A percentile compares a stretch with the other conserved stretches of the same genome.
Conservation (phyloP, 75 land plant genomes). For the Pseudotsuga menziesii region DNA sequence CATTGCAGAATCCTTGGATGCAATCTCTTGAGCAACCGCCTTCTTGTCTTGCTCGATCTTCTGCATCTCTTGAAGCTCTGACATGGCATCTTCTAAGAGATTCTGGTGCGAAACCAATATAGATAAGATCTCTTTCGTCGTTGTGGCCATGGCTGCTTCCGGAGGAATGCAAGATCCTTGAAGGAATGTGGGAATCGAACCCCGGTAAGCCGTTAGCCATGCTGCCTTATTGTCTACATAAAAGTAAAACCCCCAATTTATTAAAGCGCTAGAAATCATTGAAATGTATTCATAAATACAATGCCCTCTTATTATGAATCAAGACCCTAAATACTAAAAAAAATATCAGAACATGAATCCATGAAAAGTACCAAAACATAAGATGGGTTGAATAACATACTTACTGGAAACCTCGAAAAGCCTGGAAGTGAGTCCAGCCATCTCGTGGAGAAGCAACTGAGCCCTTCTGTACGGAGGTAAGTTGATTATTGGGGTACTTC, state of each 20-base stretch:
- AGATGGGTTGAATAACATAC: slow-evolving; percentile 11
- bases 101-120: slow-evolving; percentile 64
- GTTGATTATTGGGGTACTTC: slow-evolving; percentile 32
- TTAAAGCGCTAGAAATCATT: neutral
- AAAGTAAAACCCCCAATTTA: neutral
- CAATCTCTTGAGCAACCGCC: slow-evolving; percentile 44
- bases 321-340: neutral
- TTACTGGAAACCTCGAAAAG: slow-evolving; percentile 61
- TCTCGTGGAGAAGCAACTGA: slow-evolving; percentile 51
- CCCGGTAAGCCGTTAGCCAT: slow-evolving; percentile 47
- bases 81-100: slow-evolving; percentile 75
- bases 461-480: slow-evolving; percentile 64
- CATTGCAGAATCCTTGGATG: slow-evolving; percentile 45
- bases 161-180: slow-evolving; percentile 26
- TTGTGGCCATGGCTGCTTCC: slow-evolving; percentile 24
- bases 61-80: slow-evolving; percentile 79
- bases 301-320: neutral
- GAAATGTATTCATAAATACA: too few species aligned
- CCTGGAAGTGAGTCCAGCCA: slow-evolving; percentile 47
- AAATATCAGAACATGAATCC: neutral
- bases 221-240: slow-evolving; percentile 1
- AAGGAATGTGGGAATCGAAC: slow-evolving; percentile 60
- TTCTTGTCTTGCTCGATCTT: slow-evolving; percentile 71
- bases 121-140: slow-evolving; percentile 56
- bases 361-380: neutral